Conservation (phyloP, 2,329 filamentous ascomycete species). For the Paraconiothyrium brasiliense region DNA sequence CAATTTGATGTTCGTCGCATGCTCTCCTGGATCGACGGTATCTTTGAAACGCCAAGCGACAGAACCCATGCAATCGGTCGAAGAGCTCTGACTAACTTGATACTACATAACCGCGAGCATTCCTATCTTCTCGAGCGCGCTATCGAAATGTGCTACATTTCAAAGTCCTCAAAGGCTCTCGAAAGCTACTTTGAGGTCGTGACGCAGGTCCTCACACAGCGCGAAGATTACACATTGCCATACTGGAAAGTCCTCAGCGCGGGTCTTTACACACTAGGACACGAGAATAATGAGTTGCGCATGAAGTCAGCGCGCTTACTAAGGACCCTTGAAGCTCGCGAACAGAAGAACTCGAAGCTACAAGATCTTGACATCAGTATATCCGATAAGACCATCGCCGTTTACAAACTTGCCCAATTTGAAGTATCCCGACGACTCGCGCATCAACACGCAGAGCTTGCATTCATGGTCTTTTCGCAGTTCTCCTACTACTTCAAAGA, state of each 20-base stretch:
- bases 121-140: constrained; percentile 87
- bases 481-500: constrained; percentile 94
- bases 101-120: constrained; percentile 88
- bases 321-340: constrained; percentile 81
- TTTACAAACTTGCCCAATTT: constrained; percentile 97
- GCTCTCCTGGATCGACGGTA: constrained; percentile 93
- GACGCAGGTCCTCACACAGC: constrained; percentile 83
- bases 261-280: constrained; percentile 90
- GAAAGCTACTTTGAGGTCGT: constrained; percentile 97
- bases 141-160: constrained; percentile 88
- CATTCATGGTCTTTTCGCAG: constrained; percentile 95
- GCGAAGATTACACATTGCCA: constrained; percentile 81
- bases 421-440: constrained; percentile 92
- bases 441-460: constrained; percentile 86
- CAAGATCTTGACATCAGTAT: constrained; percentile 99
- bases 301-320: constrained; percentile 87
- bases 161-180: constrained; percentile 81
- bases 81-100: constrained; percentile 86
- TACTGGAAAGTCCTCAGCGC: constrained; percentile 93
- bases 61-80: constrained; percentile 90
- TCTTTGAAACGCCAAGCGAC: constrained; percentile 92
- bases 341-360: constrained; percentile 86
- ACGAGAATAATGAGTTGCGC: constrained; percentile 86
- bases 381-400: constrained; percentile 96
- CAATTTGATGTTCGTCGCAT: constrained; percentile 93